phyloP scores from a whole-genome alignment of 164 flowering plant species.

The Nymphaea thermarum region DNA sequence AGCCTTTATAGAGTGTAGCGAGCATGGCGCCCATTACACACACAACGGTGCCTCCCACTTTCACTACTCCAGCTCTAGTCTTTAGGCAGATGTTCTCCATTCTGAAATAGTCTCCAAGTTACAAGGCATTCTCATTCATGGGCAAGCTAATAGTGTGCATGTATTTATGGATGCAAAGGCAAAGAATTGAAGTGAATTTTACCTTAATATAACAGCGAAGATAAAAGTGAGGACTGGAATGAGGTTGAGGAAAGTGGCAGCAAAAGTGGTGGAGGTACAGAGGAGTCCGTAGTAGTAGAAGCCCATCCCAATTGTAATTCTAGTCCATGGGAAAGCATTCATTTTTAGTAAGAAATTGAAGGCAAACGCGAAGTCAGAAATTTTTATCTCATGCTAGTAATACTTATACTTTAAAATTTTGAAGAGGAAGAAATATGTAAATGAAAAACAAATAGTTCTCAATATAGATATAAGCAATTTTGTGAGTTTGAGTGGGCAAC shows the following conservation, averaged over 20 bases:
- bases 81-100: conserved; percentile 4
- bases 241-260: conserved; percentile 4
- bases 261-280: conserved; percentile 4
- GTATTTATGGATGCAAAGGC: not conserved
- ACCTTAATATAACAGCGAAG: not conserved
- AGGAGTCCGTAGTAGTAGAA: conserved; percentile 7
- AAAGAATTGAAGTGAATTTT: not conserved
- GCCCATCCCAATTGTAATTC: conserved; percentile 5
- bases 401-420: too few relatives aligned
- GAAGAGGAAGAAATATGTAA: too few relatives aligned
- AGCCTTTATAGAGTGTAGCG: conserved; percentile 3
- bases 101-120: not conserved
- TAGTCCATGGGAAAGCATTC: not conserved
- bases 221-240: conserved; percentile 4
- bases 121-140: not conserved
- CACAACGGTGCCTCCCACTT: conserved; percentile 2
- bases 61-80: conserved; percentile 1
- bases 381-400: too few relatives aligned
- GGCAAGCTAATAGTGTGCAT: not conserved
- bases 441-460: too few relatives aligned
- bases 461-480: too few relatives aligned
- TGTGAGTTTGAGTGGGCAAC: too few relatives aligned
- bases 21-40: conserved; percentile 3
- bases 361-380: too few relatives aligned
- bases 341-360: not conserved